phyloP scores from a whole-genome alignment of 345 rosid species.

The Eucalyptus brandiana region DNA sequence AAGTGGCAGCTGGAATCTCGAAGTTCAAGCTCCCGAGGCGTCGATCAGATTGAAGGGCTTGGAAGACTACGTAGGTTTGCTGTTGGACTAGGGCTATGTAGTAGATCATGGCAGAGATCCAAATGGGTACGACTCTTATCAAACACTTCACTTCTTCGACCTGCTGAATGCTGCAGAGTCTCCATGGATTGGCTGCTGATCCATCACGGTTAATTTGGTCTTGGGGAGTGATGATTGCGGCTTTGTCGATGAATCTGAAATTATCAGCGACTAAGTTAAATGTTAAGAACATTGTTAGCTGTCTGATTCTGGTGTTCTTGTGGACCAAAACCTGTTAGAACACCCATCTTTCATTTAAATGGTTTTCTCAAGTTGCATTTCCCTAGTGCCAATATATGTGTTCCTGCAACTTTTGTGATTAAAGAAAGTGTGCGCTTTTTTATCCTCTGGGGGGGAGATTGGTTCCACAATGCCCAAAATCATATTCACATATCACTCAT shows the following conservation, averaged over 20 bases:
- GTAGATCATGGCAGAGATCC: neutral
- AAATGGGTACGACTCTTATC: neutral
- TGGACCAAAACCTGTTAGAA: neutral
- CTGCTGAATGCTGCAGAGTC: constrained; percentile 31
- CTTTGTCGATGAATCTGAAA: constrained; percentile 24
- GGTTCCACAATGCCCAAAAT: neutral
- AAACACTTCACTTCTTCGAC: constrained; percentile 47
- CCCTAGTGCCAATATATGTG: neutral
- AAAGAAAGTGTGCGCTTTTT: neutral
- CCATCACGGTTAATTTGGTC: constrained; percentile 24
- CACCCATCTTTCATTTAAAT: neutral
- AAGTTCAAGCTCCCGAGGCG: neutral
- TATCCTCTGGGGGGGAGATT: neutral
- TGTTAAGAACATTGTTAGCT: neutral
- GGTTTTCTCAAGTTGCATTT: neutral
- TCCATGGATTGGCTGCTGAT: constrained; percentile 20
- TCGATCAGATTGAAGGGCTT: constrained; percentile 4
- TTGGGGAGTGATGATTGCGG: constrained; percentile 13
- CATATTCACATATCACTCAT: neutral
- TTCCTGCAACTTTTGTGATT: neutral
- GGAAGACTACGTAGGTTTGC: constrained; percentile 1
- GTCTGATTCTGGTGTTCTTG: neutral
- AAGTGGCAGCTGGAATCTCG: constrained; percentile 11
- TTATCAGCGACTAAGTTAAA: neutral
- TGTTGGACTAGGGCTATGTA: neutral